Base-by-base conservation (phyloP, 2,329 filamentous ascomycete genomes). In the Trichocomaceae sp. region DNA sequence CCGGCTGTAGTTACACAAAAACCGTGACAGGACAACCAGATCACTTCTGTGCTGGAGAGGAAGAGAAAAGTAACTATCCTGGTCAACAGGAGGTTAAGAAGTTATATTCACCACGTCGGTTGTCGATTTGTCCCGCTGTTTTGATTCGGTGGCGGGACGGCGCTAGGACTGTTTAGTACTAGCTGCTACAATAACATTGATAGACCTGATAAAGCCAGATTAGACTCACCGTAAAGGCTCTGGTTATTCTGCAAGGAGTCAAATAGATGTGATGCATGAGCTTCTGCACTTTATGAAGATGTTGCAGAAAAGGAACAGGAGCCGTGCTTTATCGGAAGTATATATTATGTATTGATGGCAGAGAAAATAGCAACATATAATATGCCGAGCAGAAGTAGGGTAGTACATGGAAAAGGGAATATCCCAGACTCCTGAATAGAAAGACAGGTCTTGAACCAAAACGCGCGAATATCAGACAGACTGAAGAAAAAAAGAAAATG, bases 401-500 rank as follows among this genome's bases (percentile, higher is more conserved):
- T 48, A 56, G 39, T 48, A 56, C 50, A 54, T 41, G 54, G 52
- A 47, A 52, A 52, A 42, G 50, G 52, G 45, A 52, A 52, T 61
- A 62, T 64, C 63, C 58, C 63, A 59, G 60, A 66, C 64, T 64
- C 63, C 63, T 58, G 60, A 56, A 58, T 39, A 49, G 50, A 60
- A 54, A 46, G 61, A 31, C 37, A 57, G 60, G 57, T 52, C 56
- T 53, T 52, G 49, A 20, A 39, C 48, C 39, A 15, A 22, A 39
- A 47, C 29, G 35, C 41, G 56, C 53, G 56, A 46, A 59, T 47
- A 55, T 54, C 42, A 58, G 22, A 52, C 58, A 50, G 46, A 50
- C 50, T 23, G 51, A 56, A 33, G n/a, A 55, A 55, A 55, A 20
- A 55, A 52, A 19, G 47, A 45, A 31, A 55, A 58, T 58, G 50